Evolutionary conservation across 768 basidiomycete species (phyloP).

Genomic region (Mycena filopes): DNA sequence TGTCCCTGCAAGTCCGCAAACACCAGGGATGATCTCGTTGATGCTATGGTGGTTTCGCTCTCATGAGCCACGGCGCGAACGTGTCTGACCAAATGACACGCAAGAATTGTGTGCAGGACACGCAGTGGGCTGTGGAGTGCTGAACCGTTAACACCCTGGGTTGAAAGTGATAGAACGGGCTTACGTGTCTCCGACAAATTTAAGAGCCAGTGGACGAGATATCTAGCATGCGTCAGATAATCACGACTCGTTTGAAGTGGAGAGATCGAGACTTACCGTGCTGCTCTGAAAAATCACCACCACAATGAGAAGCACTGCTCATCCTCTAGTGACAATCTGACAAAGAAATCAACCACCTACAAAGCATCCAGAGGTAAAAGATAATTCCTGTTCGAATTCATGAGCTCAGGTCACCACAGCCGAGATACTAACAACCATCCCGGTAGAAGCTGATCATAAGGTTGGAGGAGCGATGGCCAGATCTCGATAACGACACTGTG

Average conservation of each 20-base stretch:
- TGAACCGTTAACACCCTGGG: neutral
- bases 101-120: conserved; percentile 18
- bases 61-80: conserved; percentile 13
- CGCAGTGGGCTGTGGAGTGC: conserved; percentile 7
- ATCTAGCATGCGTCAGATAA: neutral
- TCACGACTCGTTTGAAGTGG: too few relatives aligned
- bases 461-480: neutral
- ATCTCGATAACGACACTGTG: too few relatives aligned
- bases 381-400: neutral
- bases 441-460: conserved; percentile 21
- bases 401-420: neutral
- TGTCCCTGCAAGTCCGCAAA: neutral
- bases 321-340: neutral
- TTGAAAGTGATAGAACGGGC: neutral
- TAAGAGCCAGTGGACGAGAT: neutral
- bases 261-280: neutral
- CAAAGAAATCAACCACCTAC: neutral
- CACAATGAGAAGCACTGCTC: neutral
- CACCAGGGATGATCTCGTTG: neutral
- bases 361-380: conserved; percentile 21
- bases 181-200: conserved; percentile 8
- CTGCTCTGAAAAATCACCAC: neutral
- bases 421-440: conserved; percentile 4
- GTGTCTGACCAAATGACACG: conserved; percentile 23
- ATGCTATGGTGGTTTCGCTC: neutral